Conservation (phyloP, 306 rosid genomes). For the Arachis stenosperma region DNA sequence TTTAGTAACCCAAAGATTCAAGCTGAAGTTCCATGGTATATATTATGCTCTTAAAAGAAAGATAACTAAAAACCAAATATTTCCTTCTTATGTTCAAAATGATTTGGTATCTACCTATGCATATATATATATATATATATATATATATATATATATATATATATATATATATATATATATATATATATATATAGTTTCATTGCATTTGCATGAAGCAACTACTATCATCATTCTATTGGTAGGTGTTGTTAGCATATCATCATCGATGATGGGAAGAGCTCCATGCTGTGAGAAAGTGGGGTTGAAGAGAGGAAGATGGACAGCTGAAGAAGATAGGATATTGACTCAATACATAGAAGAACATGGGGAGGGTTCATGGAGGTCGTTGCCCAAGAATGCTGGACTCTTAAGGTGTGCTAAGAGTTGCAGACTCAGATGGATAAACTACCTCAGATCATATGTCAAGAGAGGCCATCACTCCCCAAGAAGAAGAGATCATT, state of each 20-base stretch:
- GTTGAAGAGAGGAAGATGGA: conserved; percentile 87
- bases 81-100: no score
- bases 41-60: no score
- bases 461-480: no score
- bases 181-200: conserved; percentile 24
- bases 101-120: no score
- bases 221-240: not conserved
- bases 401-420: conserved; percentile 79
- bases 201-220: not conserved
- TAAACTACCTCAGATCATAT: no score
- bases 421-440: conserved; percentile 57
- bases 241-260: no score
- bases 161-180: conserved; percentile 36
- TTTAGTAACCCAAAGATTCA: no score
- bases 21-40: no score
- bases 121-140: conserved; percentile 39
- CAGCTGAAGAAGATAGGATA: conserved; percentile 76
- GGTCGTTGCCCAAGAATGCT: conserved; percentile 83
- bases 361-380: conserved; percentile 87
- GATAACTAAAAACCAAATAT: no score
- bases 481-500: no score
- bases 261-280: conserved; percentile 64
- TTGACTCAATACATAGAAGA: conserved; percentile 63
- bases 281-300: conserved; percentile 89
- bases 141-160: conserved; percentile 28